phyloP scores from a whole-genome alignment of 768 basidiomycete genomes.

The Sporobolomyces roseus region DNA sequence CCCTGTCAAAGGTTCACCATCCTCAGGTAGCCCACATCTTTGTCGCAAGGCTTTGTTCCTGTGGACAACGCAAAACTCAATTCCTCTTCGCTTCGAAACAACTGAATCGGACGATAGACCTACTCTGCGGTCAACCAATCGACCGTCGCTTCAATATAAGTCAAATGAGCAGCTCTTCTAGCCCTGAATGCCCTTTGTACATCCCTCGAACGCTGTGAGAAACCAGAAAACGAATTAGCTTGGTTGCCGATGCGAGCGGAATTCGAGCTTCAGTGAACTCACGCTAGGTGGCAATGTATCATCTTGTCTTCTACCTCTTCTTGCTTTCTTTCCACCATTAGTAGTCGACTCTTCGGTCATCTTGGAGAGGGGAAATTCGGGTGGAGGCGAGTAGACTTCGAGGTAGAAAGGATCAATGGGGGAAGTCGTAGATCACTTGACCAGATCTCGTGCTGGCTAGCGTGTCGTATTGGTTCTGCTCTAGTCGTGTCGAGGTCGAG shows the following conservation, averaged over 20 bases:
- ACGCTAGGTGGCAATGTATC: constrained; percentile 9
- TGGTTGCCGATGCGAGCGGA: not conserved
- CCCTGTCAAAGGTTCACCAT: constrained; percentile 7
- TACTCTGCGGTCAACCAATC: constrained; percentile 5
- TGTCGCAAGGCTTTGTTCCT: constrained; percentile 7
- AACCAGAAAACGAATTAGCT: not conserved
- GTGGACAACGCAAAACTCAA: not conserved
- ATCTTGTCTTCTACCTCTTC: constrained; percentile 5
- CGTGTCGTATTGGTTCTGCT: too few relatives aligned
- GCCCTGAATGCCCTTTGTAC: constrained; percentile 14
- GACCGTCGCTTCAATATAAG: not conserved
- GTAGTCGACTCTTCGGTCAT: constrained; percentile 4
- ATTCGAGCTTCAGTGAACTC: not conserved
- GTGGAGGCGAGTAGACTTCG: too few relatives aligned
- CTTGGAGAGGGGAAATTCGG: not conserved
- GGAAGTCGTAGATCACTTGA: too few relatives aligned
- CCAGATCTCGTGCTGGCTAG: too few relatives aligned
- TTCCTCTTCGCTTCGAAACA: not conserved
- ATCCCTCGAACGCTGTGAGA: constrained; percentile 6
- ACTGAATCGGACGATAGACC: not conserved
- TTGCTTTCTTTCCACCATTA: constrained; percentile 41
- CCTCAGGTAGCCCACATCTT: not conserved
- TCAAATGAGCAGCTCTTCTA: constrained; percentile 4
- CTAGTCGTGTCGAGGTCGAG: too few relatives aligned
- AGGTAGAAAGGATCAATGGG: too few relatives aligned